Evolutionary conservation across 192 early-diverging fungal species (phyloP), one percentile per base, ranked within the genome.

Genomic region (Kickxella alabastrina): DNA sequence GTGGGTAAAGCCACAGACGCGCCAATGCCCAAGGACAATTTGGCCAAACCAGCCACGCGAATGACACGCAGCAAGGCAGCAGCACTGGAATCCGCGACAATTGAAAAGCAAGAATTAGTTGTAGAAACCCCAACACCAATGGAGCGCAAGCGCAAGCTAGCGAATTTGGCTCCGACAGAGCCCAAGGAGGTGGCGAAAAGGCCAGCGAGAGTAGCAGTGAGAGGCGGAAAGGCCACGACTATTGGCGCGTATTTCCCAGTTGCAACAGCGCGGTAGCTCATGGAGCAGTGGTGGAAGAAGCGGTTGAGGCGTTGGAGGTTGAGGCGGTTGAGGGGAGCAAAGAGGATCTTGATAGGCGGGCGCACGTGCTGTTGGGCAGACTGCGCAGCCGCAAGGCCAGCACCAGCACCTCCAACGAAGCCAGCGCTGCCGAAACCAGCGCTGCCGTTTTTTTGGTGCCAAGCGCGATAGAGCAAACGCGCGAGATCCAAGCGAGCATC

Each of bases 1-100:
- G 71, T 75, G 22, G 67, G 71, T 65, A 75, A 75, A 35, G 54
- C 51, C 38, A 58, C 41, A 47, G 59, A 66, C 6, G 59, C 44
- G 1, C 36, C 47, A 0, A 25, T 19, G 18, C 60, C 18, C 34
- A 71, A 71, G 46, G 52, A 38, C 25, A 51, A 14, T 14, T 12
- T 19, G 18, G 42, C 28, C 19, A 52, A 54, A 17, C 48, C 32
- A 2, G 40, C 54, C 2, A 40, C 31, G 26, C 59, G 70, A 3
- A 47, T 74, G 24, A 74, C 70, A n/a, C 64, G 65, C 32, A 74
- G 63, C 26, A 54, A 49, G 26, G 45, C 62, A 5, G 62, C 63
- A 5, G 53, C 44, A 13, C 6, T 46, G 10, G 14, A 21, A 6
- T 5, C 15, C 7, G 43, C 3, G 41, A 5, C 3, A 21, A 27